Conservation (phyloP, 495 filamentous ascomycete genomes). For the Neurospora sp. region DNA sequence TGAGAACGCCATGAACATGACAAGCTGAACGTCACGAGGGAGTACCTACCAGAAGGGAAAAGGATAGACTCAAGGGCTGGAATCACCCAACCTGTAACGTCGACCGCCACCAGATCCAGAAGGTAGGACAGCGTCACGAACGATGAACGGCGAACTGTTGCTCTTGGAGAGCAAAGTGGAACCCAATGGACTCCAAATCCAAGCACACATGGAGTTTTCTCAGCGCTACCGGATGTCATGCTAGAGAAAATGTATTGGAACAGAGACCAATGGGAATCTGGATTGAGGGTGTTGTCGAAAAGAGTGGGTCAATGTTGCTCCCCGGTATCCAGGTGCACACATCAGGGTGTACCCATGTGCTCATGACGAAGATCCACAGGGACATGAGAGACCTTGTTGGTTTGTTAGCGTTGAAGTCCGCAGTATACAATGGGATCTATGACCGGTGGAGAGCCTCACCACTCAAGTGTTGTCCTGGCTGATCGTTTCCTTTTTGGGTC, state of each 20-base stretch:
- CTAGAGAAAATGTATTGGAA: neutral
- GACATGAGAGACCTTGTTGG: neutral
- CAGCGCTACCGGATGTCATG: neutral
- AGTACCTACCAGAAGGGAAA: neutral
- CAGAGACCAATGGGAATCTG: neutral
- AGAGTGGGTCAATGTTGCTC: neutral
- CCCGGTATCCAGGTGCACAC: neutral
- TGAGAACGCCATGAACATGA: neutral
- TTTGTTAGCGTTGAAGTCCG: neutral
- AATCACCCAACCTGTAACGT: neutral
- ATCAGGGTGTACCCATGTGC: neutral
- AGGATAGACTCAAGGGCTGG: neutral
- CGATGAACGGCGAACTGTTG: neutral
- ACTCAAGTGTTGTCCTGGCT: neutral
- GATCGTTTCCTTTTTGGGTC: neutral
- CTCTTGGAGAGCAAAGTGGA: neutral
- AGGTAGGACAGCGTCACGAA: neutral
- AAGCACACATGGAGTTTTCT: neutral
- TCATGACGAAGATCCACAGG: neutral
- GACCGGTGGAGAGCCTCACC: neutral
- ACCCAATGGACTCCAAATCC: neutral
- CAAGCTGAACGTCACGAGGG: neutral
- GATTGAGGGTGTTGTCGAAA: neutral
- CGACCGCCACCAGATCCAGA: neutral
- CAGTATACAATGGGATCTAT: neutral